These are phyloP conservation scores for Prunus salicina DNA, from an alignment of 306 rosid species.

Conservation along the genomic window DNA sequence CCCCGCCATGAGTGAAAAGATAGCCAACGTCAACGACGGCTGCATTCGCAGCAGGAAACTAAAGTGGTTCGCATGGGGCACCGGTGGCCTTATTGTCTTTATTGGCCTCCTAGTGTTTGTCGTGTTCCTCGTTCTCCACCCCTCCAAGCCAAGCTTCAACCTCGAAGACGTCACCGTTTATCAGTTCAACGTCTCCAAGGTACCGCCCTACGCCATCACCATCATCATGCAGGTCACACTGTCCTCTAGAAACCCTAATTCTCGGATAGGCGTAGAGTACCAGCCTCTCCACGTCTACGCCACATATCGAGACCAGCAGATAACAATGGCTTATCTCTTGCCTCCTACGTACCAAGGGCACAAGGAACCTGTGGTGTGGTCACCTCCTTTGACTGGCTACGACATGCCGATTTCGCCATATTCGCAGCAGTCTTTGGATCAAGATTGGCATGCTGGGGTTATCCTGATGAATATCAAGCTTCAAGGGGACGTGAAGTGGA, in stretches of 20 bases:
- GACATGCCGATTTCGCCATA: slow-evolving; percentile 56
- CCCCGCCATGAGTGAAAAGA: slow-evolving; percentile 45
- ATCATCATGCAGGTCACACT: slow-evolving; percentile 54
- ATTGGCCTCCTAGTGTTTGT: slow-evolving; percentile 40
- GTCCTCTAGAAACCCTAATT: slow-evolving; percentile 56
- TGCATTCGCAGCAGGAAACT: neutral
- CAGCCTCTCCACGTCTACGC: slow-evolving; percentile 35
- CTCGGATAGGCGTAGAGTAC: slow-evolving; percentile 56
- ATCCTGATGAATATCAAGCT: slow-evolving; percentile 49
- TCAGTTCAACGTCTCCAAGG: slow-evolving; percentile 46
- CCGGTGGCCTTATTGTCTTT: slow-evolving; percentile 14
- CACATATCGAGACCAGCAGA: slow-evolving; percentile 61
- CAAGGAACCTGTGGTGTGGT: slow-evolving; percentile 60
- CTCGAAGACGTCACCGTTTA: slow-evolving; percentile 73
- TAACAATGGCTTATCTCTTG: slow-evolving; percentile 41
- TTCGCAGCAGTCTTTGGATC: slow-evolving; percentile 16
- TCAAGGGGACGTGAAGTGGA: slow-evolving; percentile 67
- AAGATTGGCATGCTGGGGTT: slow-evolving; percentile 18
- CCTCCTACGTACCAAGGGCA: slow-evolving; percentile 68
- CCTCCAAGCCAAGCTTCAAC: slow-evolving; percentile 53
- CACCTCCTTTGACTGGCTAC: slow-evolving; percentile 53
- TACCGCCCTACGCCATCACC: slow-evolving; percentile 37
- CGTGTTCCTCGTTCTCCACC: slow-evolving; percentile 54
- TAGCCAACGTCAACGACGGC: neutral
- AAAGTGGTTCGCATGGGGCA: neutral